Percentiles rank a stretch among this genome's conserved stretches.
Evolutionary conservation across 1,284 basidiomycete species (phyloP).

Genomic region (Erythrobasidium hasegawianum): DNA sequence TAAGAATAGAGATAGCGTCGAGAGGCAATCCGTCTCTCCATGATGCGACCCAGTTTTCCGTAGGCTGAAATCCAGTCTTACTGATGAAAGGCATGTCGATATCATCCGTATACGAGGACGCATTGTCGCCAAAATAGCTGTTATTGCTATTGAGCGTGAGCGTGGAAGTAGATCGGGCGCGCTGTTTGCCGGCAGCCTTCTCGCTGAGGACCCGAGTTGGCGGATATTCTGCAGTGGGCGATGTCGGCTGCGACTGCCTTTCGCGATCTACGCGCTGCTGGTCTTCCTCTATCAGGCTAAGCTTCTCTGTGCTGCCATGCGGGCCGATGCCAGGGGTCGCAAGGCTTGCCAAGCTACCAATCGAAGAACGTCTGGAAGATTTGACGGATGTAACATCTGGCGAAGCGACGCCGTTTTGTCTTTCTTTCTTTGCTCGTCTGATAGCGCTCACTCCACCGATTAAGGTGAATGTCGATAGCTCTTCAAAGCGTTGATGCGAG

Average conservation of each 20-base stretch:
- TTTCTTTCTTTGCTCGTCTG: slow-evolving; percentile 46
- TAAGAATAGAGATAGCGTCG: slow-evolving; percentile 73
- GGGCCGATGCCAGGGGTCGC: not conserved
- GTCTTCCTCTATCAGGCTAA: not conserved
- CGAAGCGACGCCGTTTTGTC: no score
- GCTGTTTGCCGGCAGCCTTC: slow-evolving; percentile 27
- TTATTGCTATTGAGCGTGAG: slow-evolving; percentile 6
- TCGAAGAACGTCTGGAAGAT: not conserved
- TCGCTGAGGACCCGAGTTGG: slow-evolving; percentile 17
- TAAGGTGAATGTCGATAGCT: slow-evolving; percentile 82
- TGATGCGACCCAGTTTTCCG: slow-evolving; percentile 83
- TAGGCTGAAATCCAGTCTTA: slow-evolving; percentile 79
- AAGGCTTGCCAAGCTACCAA: not conserved
- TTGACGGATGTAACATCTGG: no score
- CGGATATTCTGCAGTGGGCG: slow-evolving; percentile 23
- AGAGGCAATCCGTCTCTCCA: slow-evolving; percentile 85
- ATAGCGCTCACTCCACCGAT: slow-evolving; percentile 77
- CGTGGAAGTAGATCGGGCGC: slow-evolving; percentile 16
- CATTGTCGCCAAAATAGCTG: slow-evolving; percentile 8
- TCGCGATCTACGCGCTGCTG: no score
- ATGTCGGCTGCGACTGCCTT: not conserved
- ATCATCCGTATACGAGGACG: slow-evolving; percentile 6
- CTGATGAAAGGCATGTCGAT: slow-evolving; percentile 37
- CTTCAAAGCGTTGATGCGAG: slow-evolving; percentile 75
- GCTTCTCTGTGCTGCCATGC: slow-evolving; percentile 14